Evolutionary conservation across 2,329 filamentous ascomycete species (phyloP), one percentile per base, ranked within the genome.

Genomic region (Monilinia vaccinii-corymbosi): DNA sequence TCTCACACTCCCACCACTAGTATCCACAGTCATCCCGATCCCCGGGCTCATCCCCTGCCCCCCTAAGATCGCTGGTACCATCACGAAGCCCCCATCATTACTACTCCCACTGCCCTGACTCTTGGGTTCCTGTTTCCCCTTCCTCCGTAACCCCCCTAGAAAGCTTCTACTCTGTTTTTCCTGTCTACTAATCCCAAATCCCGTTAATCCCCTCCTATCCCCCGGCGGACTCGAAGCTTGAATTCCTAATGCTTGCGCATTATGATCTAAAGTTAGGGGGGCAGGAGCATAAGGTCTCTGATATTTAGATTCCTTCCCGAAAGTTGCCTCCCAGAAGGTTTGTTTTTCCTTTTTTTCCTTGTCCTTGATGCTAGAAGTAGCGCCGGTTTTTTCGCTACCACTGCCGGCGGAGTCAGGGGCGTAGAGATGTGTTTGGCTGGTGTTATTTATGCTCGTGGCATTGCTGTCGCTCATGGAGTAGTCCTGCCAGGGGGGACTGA

Each of bases 311-410:
- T 72, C 68, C 32, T 69, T 68, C 14, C 69, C 68, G 62, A 72
- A 72, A 1, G 67, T 69, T 4, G 61, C 53, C 36, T 72, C 70
- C 71, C 70, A 72, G 57, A 72, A 71, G 48, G 63, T 68, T 55
- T 71, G 70, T 10, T 66, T 60, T 21, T 71, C 69, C 50, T 62
- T 66, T 18, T 51, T 68, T 67, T 32, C 63, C 60, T 56, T 60
- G 9, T 60, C 51, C 51, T 38, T 60, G 6, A 8, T 60, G 7
- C 49, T 23, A 34, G 23, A 46, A 34, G 14, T 36, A 6, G n/a
- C 16, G 11, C 38, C 28, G 6, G n/a, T 32, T n/a, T 28, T 50
- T 51, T 69, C 68, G 21, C 56, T 58, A 14, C 56, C 56, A 51
- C 66, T 69, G 2, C 66, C 66, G 3, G 66, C 64, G 18, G 68